Evolutionary conservation across 257 asterid species (phyloP), one percentile per base, ranked within the genome.

Genomic region (Solanum sparsipilum): DNA sequence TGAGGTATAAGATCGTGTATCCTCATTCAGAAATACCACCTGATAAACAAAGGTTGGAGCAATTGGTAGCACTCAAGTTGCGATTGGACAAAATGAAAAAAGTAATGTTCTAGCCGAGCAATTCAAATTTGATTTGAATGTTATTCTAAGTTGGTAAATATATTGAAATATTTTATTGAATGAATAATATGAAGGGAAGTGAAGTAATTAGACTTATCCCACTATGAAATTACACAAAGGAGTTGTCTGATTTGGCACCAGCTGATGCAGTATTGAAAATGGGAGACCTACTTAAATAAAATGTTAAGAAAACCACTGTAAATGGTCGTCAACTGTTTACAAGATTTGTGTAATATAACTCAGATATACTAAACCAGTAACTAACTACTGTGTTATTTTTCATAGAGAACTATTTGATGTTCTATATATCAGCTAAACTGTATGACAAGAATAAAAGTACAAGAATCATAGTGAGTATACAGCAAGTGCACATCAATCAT

Each of bases 231-330:
- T 46, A 46, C 20, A 46, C 58, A 13, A 46, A 46, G 16, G 58
- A 46, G 23, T 48, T 71, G 25, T 71, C 41, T 71, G 78, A 32
- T 71, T 21, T 71, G 41, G 41, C 16, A 9, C 46, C 81, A 35
- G 27, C 16, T 72, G 44, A 34, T 72, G 44, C 81, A 34, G 27
- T 72, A 72, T 9, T 32, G 46, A 11, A 32, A 72, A 92, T 95
- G 97, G 94, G 90, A 89, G 98, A 93, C 86, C 90, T 91, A 63
- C 91, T 92, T 29, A 86, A 91, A 88, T 88, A 86, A 60, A 71
- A 13, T 38, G 23, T 9, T 23, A n/a, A 31, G 4, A 78, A 21
- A 11, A 58, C 56, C 63, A 39, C 32, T 36, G 76, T 78, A 27
- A 46, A 36, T 44, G 7, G 23, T 65, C 38, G 36, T 81, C 72